Evolutionary conservation across 257 asterid genomes (phyloP), one percentile per base, ranked within the genome.

Genomic region (Solanum boliviense): DNA sequence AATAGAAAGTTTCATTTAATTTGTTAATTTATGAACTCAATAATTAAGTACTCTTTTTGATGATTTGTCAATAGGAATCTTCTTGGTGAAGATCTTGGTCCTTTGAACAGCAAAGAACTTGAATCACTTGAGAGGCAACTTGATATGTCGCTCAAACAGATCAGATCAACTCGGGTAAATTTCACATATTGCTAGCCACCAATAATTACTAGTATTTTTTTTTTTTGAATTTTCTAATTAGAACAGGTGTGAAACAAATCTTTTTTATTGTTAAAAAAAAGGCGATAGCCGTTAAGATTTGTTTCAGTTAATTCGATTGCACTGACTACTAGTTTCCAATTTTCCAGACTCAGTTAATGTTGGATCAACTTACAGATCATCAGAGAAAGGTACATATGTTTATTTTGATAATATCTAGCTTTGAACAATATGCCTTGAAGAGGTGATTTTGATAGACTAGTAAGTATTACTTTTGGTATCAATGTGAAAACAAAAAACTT

Each of bases 71-170:
- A 3, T 87, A 97, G 99, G 92, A 96, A 97, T 86, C 98, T 97
- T 87, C 96, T 96, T 87, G 99, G 99, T 74, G 99, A 95, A 90
- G 99, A 97, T 90, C 99, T 97, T 88, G 98, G 98, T 34, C 98
- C 98, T 88, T 86, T 95, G 90, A 97, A 94, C 94, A 94, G 98
- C 95, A 95, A 94, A 93, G 99, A 97, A 76, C 99, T 97, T 58
- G 99, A 97, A 90, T 94, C 98, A 41, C 94, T 97, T 39, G 99
- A 97, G 88, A 94, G 95, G 86, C 99, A 97, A 86, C 99, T 97
- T 78, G 99, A 97, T 78, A 91, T 94, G 95, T 96, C 99, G 3
- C 94, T 97, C 31, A 97, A 97, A 94, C 99, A 95, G 89, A 96
- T 97, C 91, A 92, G 99, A 94, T 95, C 98, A 86, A 95, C 98